phyloP scores from a whole-genome alignment of 768 basidiomycete species.

The Rhizopogon salebrosus region DNA sequence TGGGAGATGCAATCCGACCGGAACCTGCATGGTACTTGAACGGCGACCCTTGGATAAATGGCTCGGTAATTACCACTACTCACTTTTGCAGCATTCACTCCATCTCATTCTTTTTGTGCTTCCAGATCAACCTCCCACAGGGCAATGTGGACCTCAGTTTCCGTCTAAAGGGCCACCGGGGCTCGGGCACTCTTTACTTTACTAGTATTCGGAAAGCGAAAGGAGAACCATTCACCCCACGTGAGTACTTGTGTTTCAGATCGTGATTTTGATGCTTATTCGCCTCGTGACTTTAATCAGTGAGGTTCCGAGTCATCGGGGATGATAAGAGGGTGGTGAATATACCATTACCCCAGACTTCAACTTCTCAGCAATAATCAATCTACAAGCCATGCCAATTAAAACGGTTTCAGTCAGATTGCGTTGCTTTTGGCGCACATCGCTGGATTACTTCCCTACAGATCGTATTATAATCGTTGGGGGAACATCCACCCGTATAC shows the following conservation, averaged over 20 bases:
- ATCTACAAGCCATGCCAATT: too few species aligned
- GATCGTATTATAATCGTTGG: background rate
- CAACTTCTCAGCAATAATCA: background rate
- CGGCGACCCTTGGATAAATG: constrained; percentile 67
- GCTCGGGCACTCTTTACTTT: constrained; percentile 78
- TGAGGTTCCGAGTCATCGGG: constrained; percentile 63
- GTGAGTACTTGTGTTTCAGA: constrained; percentile 29
- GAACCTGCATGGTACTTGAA: constrained; percentile 52
- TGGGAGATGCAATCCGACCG: constrained; percentile 53
- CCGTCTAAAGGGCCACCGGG: constrained; percentile 66
- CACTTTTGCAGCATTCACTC: background rate
- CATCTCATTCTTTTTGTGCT: background rate
- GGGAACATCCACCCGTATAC: background rate
- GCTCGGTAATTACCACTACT: constrained; percentile 44
- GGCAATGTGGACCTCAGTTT: constrained; percentile 78
- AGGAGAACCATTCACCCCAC: constrained; percentile 60
- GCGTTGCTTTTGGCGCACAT: background rate
- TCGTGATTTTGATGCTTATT: background rate
- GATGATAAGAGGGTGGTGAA: constrained; percentile 52
- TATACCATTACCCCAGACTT: constrained; percentile 10
- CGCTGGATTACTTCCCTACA: too few species aligned
- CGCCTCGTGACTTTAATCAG: constrained; percentile 31
- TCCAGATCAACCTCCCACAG: constrained; percentile 65
- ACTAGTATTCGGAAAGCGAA: constrained; percentile 78
- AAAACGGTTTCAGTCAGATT: too few species aligned